Conservation (phyloP, 2,329 filamentous ascomycete species). For the Exophiala alcalophila region DNA sequence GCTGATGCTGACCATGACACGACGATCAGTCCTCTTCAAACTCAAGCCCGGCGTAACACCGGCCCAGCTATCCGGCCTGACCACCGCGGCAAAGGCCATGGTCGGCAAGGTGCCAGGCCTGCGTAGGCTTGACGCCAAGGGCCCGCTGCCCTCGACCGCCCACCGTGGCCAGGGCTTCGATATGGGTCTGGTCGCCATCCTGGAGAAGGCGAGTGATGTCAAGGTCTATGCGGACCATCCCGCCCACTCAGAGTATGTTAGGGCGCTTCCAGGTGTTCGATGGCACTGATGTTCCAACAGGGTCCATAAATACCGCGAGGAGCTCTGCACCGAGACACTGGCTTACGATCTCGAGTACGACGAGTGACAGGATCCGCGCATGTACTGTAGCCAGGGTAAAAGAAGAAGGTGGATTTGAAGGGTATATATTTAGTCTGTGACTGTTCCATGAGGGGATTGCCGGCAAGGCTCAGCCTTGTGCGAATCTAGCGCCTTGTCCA, state of each 20-base stretch:
- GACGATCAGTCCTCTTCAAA: conserved; percentile 43
- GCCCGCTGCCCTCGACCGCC: conserved; percentile 41
- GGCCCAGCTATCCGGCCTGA: conserved; percentile 36
- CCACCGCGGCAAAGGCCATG: conserved; percentile 36
- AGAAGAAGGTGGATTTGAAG: too few relatives aligned
- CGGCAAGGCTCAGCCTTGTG: too few relatives aligned
- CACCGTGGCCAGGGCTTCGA: conserved; percentile 46
- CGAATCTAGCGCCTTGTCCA: too few relatives aligned
- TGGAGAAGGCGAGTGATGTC: conserved; percentile 45
- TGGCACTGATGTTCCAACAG: conserved; percentile 30
- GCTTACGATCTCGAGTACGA: conserved; percentile 44
- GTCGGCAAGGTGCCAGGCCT: conserved; percentile 44
- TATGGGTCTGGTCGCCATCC: conserved; percentile 46
- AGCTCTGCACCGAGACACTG: conserved; percentile 43
- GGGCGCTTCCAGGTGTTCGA: neutral
- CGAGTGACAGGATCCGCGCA: too few relatives aligned
- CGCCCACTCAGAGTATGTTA: conserved; percentile 45
- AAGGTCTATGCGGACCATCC: conserved; percentile 46
- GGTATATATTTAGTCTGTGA: too few relatives aligned
- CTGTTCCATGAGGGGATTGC: too few relatives aligned
- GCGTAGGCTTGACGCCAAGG: conserved; percentile 37
- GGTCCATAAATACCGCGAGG: conserved; percentile 40
- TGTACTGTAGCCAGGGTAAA: too few relatives aligned
- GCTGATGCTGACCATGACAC: conserved; percentile 6
- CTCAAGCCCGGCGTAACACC: conserved; percentile 41